A percentile compares a stretch with the other conserved stretches of the same genome.
phyloP scores from a whole-genome alignment of 2,329 filamentous ascomycete genomes.

The Monascus ruber region DNA sequence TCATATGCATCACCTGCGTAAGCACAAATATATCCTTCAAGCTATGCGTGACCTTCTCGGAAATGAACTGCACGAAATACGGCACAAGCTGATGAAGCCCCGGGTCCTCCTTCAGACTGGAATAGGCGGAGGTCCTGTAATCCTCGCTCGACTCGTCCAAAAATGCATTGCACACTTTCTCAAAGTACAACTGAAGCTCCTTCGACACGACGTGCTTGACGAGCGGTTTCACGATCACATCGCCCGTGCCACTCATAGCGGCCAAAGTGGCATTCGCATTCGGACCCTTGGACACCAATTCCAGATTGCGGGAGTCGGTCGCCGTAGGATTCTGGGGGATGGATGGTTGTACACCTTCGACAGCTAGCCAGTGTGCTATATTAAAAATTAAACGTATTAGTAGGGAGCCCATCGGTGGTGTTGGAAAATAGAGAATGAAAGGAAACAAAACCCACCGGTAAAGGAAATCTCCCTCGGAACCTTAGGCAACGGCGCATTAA shows the following conservation, averaged over 20 bases:
- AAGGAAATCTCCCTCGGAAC: constrained; percentile 88
- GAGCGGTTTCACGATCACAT: constrained; percentile 70
- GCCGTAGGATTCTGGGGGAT: constrained; percentile 93
- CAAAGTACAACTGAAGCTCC: constrained; percentile 92
- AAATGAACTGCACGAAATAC: constrained; percentile 92
- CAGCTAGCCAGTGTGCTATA: constrained; percentile 87
- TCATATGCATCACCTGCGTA: constrained; percentile 84
- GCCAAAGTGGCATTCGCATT: constrained; percentile 77
- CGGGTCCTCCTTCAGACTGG: constrained; percentile 76
- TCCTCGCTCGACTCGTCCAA: constrained; percentile 81
- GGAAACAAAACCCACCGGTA: constrained; percentile 51
- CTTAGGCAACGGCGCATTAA: constrained; percentile 90
- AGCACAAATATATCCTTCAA: constrained; percentile 83
- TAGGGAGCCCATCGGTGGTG: background rate
- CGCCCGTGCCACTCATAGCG: constrained; percentile 72
- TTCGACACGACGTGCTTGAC: constrained; percentile 96
- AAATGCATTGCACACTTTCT: constrained; percentile 82
- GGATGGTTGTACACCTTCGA: constrained; percentile 92
- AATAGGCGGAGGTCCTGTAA: constrained; percentile 72
- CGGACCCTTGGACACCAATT: constrained; percentile 79
- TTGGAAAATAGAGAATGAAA: background rate
- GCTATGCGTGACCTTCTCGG: constrained; percentile 89
- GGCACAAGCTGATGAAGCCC: constrained; percentile 91
- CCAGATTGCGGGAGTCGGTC: constrained; percentile 69
- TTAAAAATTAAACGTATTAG: background rate